Base-by-base conservation (phyloP, 768 basidiomycete species). In the Agrocybe pediades region DNA sequence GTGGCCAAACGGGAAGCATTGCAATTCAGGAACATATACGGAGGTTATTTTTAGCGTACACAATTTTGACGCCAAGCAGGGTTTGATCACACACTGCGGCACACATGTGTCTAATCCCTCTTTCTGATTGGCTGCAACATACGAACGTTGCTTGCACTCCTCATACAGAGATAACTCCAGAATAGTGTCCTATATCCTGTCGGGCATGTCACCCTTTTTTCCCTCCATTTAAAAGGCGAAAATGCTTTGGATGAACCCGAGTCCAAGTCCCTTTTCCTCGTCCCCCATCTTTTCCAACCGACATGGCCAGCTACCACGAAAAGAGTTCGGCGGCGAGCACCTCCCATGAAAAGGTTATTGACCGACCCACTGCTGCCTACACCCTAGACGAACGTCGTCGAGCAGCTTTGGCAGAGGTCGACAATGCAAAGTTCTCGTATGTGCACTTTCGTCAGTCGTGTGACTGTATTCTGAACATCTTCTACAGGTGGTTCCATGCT, bases 341-440 rank as follows among this genome's bases (percentile, higher is more conserved):
- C 6, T 62, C 67, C 17, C 61, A 68, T 50, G 62, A 66, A 45
- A 58, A 61, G 46, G 51, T 40, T 13, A 25, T 47, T 41, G 67
- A 64, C 24, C 45, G 44, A 19, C 20, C 13, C 27, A 56, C 75
- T 62, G 58, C 74, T 57, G 67, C 62, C 13, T 76, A 76, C 51
- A 65, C 66, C 17, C 80, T 90, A 41, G 86, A 88, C 65, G 84
- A 88, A 66, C 82, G 85, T 46, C 84, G 94, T 57, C 81, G 89
- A 16, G 85, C 84, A 29, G 93, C 95, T 26, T 79, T 97, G 39
- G 81, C 86, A 11, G 91, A 95, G 68, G 82, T 96, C 55, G 94
- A 96, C 71, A 86, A 90, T 56, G 94, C 94, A 40, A 75, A 77
- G 41, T 95, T 95, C 72, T 86, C 86, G 88, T 90, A 67, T 49